These are phyloP conservation scores for Podosphaera leucotricha DNA, from an alignment of 2,329 filamentous ascomycete genomes.

Conservation along the genomic window DNA sequence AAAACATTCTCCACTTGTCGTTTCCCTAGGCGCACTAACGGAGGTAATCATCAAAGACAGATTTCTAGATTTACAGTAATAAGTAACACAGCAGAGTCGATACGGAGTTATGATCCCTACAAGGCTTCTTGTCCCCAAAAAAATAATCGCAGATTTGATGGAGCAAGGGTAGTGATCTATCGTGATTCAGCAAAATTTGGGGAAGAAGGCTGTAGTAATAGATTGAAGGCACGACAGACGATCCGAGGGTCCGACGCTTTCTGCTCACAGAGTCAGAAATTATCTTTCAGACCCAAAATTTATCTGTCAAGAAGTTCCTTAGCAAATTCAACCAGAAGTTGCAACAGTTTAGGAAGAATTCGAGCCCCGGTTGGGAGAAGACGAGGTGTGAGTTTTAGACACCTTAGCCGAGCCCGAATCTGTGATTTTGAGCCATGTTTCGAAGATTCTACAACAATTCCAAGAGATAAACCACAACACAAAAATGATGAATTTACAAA, in stretches of 20 bases:
- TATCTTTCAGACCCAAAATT: conserved; percentile 4
- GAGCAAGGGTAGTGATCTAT: conserved; percentile 14
- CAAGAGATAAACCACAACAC: conserved; percentile 5
- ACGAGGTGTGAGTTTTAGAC: conserved; percentile 38
- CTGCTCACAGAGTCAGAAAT: not conserved
- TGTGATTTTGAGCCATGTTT: conserved; percentile 2
- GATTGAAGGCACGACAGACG: not conserved
- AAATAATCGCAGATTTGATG: conserved; percentile 19
- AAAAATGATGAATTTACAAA: conserved; percentile 9
- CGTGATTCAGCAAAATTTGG: conserved; percentile 3
- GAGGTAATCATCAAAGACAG: conserved; percentile 26
- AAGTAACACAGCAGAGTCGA: conserved; percentile 27
- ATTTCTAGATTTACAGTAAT: conserved; percentile 42
- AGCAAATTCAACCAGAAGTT: conserved; percentile 21
- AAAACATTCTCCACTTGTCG: conserved; percentile 38
- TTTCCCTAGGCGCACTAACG: conserved; percentile 25
- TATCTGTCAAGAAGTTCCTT: conserved; percentile 24
- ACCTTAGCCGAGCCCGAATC: conserved; percentile 19
- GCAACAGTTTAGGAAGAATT: conserved; percentile 15
- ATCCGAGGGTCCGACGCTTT: not conserved
- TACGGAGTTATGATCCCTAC: conserved; percentile 69
- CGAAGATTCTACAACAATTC: not conserved
- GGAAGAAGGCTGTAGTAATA: conserved; percentile 2
- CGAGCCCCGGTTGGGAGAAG: conserved; percentile 28
- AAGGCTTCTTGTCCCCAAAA: conserved; percentile 29